phyloP scores from a whole-genome alignment of 1,139 yeast species.

The Blastobotrys capitulatus region DNA sequence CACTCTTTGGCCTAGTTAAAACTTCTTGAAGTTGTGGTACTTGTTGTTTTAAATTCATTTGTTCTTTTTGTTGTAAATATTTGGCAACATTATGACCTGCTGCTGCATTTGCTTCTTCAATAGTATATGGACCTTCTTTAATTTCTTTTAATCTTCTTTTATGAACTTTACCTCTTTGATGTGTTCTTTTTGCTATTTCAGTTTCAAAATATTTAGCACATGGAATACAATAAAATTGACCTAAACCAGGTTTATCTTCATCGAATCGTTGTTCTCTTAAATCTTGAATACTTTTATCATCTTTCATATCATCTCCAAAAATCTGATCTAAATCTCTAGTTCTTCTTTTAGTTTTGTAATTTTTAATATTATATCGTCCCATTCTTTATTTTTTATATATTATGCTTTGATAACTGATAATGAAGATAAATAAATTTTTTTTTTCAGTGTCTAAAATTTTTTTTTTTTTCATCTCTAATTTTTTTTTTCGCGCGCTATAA shows the following conservation, averaged over 20 bases:
- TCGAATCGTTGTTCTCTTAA: constrained; percentile 80
- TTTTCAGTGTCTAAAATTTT: constrained; percentile 4
- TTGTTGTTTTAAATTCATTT: constrained; percentile 7
- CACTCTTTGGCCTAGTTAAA: constrained; percentile 5
- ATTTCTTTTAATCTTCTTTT: constrained; percentile 78
- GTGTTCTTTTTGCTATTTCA: constrained; percentile 65
- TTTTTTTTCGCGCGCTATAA: background rate
- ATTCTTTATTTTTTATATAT: constrained; percentile 35
- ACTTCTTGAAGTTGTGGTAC: constrained; percentile 16
- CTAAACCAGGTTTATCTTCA: constrained; percentile 88
- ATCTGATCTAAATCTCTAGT: constrained; percentile 74
- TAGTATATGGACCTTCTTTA: constrained; percentile 75
- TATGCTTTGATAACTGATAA: background rate
- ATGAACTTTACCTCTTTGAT: constrained; percentile 70
- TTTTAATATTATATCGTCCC: constrained; percentile 81
- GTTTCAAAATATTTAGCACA: constrained; percentile 91
- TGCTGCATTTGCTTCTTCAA: constrained; percentile 87
- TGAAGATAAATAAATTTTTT: background rate
- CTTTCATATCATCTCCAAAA: constrained; percentile 59
- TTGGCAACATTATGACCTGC: constrained; percentile 68
- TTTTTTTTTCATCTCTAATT: background rate
- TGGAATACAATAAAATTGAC: constrained; percentile 89
- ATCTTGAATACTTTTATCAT: constrained; percentile 53
- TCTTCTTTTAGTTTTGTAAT: constrained; percentile 38
- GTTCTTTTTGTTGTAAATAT: constrained; percentile 42